Evolutionary conservation across 495 filamentous ascomycete species (phyloP), one percentile per base, ranked within the genome.

Genomic region (Lepraria neglecta): DNA sequence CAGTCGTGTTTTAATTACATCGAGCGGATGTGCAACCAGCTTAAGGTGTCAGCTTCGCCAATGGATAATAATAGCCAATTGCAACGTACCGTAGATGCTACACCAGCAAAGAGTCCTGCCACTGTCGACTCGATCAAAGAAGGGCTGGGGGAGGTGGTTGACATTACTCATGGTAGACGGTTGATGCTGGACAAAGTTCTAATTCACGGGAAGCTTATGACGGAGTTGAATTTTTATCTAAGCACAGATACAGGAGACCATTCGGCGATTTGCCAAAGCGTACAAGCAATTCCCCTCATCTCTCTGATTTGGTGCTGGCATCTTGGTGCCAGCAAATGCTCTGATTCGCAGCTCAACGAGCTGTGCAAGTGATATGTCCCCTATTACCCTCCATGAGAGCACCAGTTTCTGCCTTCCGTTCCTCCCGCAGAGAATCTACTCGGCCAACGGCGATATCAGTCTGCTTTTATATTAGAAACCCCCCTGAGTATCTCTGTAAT

Each of bases 1-100:
- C 66, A 99, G 83, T 61, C 94, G 87, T 44, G 91, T 97, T 76
- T 99, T 99, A 68, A 97, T 81, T 61, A 97, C 82, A 75, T 99
- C 94, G 56, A 99, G 80, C 21, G 94, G 94, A 76, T 92, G 89
- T 30, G 87, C 86, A 56, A 82, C 79, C 5, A 56, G 52, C 53
- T 54, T 55, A 21, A 21, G 15, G 28, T 31, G 52, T 61, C 51
- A 61, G 59, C 5, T 9, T 31, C 17, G 15, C 1, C 50, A 35
- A 44, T 46, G 30, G 3, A n/a, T 5, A 57, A 6, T 14, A 7
- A 43, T 45, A 28, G 19, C 35, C n/a, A 17, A 3, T 15, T 7
- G 24, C 11, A 3, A 57, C 54, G 14, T 57, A 57, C 54, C 7
- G 54, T 57, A 57, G 54, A 57, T 40, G 54, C 54, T 19, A 57